Conservation (phyloP, 495 filamentous ascomycete species). For the Talaromyces nanjingensis region DNA sequence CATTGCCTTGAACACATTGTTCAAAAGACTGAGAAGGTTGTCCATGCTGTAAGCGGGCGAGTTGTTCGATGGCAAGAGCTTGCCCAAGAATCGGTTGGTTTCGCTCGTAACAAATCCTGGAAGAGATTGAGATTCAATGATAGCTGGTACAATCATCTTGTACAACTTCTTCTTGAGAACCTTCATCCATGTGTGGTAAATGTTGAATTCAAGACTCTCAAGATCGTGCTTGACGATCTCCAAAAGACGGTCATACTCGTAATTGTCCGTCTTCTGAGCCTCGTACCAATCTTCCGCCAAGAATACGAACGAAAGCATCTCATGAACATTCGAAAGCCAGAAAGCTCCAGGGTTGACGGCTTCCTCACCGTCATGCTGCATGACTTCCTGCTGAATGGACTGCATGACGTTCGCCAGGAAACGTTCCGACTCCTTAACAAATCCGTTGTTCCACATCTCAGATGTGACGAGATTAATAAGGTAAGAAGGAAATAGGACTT, state of each 20-base stretch:
- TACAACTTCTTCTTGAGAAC: constrained; percentile 97
- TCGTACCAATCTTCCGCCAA: constrained; percentile 99
- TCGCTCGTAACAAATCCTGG: constrained; percentile 98
- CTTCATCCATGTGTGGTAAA: constrained; percentile 99
- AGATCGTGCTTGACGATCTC: constrained; percentile 99
- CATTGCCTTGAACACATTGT: constrained; percentile 97
- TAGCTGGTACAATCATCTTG: constrained; percentile 99
- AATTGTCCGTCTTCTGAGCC: constrained; percentile 97
- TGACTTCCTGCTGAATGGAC: constrained; percentile 97
- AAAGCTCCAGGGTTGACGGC: constrained; percentile 96
- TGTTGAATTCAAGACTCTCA: constrained; percentile 98
- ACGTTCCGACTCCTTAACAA: constrained; percentile 98
- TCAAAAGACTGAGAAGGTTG: constrained; percentile 90
- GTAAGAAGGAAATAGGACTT: constrained; percentile 96
- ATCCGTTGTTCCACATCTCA: constrained; percentile 99
- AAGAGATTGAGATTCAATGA: constrained; percentile 97
- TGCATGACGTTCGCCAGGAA: constrained; percentile 99
- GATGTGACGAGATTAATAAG: constrained; percentile 98
- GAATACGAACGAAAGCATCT: constrained; percentile 99
- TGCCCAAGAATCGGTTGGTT: constrained; percentile 95
- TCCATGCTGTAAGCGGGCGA: constrained; percentile 97
- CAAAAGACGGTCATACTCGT: constrained; percentile 94
- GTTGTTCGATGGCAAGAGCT: constrained; percentile 81
- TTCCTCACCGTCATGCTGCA: constrained; percentile 96
- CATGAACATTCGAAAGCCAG: constrained; percentile 98